These are phyloP conservation scores for Vachellia pachyceras DNA, from an alignment of 306 rosid species.

Conservation along the genomic window DNA sequence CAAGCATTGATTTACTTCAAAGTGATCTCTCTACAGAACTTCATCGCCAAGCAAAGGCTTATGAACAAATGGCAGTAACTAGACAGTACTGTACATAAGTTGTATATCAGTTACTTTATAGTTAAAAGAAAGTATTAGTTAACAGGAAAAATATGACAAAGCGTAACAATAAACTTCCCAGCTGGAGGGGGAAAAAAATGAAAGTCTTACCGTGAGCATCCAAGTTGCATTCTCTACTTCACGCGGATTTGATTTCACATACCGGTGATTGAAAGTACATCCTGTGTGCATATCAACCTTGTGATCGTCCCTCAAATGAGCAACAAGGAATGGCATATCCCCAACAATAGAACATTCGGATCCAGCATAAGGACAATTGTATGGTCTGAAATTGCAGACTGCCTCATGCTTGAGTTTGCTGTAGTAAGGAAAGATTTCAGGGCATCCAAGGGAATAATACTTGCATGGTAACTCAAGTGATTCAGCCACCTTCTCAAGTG, in stretches of 20 bases:
- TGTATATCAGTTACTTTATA: not conserved
- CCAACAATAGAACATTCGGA: slow-evolving; percentile 93
- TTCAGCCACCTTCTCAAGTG: slow-evolving; percentile 98
- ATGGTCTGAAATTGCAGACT: slow-evolving; percentile 91
- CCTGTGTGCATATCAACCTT: slow-evolving; percentile 99
- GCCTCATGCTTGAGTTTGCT: slow-evolving; percentile 97
- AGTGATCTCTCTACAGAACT: slow-evolving; percentile 10
- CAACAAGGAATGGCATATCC: slow-evolving; percentile 90
- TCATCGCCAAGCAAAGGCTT: not conserved
- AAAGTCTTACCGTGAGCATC: slow-evolving; percentile 94
- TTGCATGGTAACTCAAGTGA: slow-evolving; percentile 98
- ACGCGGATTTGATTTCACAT: slow-evolving; percentile 96
- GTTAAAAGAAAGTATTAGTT: not conserved
- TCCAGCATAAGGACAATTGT: slow-evolving; percentile 97
- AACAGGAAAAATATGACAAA: slow-evolving; percentile 16
- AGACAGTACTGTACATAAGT: not conserved
- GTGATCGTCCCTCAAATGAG: slow-evolving; percentile 97
- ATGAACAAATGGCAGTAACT: not conserved
- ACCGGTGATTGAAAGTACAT: slow-evolving; percentile 97
- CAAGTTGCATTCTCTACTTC: slow-evolving; percentile 99
- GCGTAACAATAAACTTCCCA: not conserved
- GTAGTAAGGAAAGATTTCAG: slow-evolving; percentile 96
- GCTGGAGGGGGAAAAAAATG: not conserved
- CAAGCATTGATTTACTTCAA: slow-evolving; percentile 11
- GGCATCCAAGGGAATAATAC: slow-evolving; percentile 87